These are phyloP conservation scores for Geosiphon pyriformis DNA, from an alignment of 192 early-diverging fungal species.

Conservation along the genomic window DNA sequence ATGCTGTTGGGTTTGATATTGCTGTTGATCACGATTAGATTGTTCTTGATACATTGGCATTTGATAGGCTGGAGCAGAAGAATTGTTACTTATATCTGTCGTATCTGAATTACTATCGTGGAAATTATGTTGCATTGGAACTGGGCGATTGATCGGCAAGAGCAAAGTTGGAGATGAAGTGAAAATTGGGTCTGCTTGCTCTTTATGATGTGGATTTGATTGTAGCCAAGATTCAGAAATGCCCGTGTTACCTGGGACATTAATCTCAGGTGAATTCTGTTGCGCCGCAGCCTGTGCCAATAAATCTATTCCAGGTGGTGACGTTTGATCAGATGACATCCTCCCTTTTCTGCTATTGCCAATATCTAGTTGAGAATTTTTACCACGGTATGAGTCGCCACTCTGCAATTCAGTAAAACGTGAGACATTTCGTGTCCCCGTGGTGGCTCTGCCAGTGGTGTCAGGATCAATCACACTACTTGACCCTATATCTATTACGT, in stretches of 20 bases:
- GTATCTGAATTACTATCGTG: not conserved
- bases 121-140: not conserved
- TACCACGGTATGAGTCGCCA: not conserved
- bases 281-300: not conserved
- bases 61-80: too few relatives aligned
- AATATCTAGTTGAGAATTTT: not conserved
- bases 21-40: conserved; percentile 1
- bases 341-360: not conserved
- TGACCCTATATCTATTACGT: not conserved
- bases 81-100: not conserved
- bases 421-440: not conserved
- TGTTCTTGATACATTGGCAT: too few relatives aligned
- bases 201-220: conserved; percentile 4
- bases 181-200: conserved; percentile 10
- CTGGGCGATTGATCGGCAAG: not conserved
- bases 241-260: not conserved
- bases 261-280: not conserved
- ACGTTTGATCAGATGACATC: not conserved
- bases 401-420: not conserved
- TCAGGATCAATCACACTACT: not conserved
- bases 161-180: not conserved
- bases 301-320: not conserved
- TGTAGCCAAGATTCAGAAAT: not conserved
- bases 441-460: not conserved
- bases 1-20: not conserved